A percentile compares a stretch with the other conserved stretches of the same genome.
These are phyloP conservation scores for Nothomitra cinnamomea DNA, from an alignment of 2,329 filamentous ascomycete genomes.

Conservation along the genomic window DNA sequence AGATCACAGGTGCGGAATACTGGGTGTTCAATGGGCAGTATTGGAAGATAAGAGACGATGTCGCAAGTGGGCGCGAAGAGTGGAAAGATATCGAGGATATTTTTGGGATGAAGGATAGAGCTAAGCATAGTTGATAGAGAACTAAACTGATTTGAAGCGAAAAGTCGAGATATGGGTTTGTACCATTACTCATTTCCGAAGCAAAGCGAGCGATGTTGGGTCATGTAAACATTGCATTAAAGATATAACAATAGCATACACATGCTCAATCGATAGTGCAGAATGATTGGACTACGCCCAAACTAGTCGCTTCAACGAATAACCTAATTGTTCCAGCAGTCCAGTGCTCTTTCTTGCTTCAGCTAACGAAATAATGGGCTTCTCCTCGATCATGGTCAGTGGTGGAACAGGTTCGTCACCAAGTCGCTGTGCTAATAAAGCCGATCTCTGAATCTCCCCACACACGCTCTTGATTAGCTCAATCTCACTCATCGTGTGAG, in stretches of 20 bases:
- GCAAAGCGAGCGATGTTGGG: too few relatives aligned
- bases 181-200: too few relatives aligned
- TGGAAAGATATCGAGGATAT: constrained; percentile 68
- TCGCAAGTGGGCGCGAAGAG: constrained; percentile 38
- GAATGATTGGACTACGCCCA: constrained; percentile 39
- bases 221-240: too few relatives aligned
- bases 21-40: constrained; percentile 85
- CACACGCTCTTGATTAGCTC: constrained; percentile 48
- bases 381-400: constrained; percentile 29
- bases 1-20: constrained; percentile 71
- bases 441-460: constrained; percentile 56
- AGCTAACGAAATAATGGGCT: constrained; percentile 63
- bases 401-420: constrained; percentile 14
- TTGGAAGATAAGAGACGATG: constrained; percentile 57
- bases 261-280: too few relatives aligned
- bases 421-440: constrained; percentile 26
- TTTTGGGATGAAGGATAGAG: constrained; percentile 31
- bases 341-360: constrained; percentile 81
- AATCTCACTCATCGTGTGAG: constrained; percentile 25
- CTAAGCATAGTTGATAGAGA: too few relatives aligned
- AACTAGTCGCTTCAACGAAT: constrained; percentile 84
- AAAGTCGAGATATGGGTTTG: too few relatives aligned
- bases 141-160: too few relatives aligned
- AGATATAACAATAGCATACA: too few relatives aligned
- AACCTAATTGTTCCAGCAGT: constrained; percentile 69